These are phyloP conservation scores for Digitaria exilis DNA, from an alignment of 202 grass and related monocot genomes.

Conservation along the genomic window DNA sequence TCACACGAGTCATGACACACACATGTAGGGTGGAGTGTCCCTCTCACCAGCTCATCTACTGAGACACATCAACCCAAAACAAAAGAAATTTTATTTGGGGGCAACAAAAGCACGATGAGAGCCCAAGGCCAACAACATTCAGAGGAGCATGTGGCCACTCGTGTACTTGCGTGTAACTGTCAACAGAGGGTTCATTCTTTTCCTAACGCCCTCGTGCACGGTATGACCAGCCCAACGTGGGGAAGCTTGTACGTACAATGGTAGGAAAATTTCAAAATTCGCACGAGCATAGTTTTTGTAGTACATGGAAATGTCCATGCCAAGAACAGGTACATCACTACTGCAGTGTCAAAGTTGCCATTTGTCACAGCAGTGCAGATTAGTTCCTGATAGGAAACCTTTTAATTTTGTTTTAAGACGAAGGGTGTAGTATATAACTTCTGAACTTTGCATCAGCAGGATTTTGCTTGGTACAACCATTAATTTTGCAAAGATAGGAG, in stretches of 20 bases:
- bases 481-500: no score
- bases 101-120: neutral
- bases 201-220: neutral
- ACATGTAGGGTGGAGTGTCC: neutral
- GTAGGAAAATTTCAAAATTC: neutral
- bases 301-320: neutral
- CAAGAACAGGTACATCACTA: neutral
- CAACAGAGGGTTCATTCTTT: neutral
- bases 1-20: neutral
- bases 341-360: neutral
- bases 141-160: neutral
- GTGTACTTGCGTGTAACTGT: neutral
- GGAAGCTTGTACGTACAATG: neutral
- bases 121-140: neutral
- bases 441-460: no score
- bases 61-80: slow-evolving; percentile 25
- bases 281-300: neutral
- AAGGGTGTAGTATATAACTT: no score
- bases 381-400: neutral
- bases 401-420: neutral
- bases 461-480: no score
- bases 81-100: neutral
- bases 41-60: slow-evolving; percentile 19
- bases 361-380: neutral
- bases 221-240: neutral